A percentile compares a stretch with the other conserved stretches of the same genome.
Evolutionary conservation across 176 grass and related monocot species (phyloP).

Genomic region (Cocos nucifera): DNA sequence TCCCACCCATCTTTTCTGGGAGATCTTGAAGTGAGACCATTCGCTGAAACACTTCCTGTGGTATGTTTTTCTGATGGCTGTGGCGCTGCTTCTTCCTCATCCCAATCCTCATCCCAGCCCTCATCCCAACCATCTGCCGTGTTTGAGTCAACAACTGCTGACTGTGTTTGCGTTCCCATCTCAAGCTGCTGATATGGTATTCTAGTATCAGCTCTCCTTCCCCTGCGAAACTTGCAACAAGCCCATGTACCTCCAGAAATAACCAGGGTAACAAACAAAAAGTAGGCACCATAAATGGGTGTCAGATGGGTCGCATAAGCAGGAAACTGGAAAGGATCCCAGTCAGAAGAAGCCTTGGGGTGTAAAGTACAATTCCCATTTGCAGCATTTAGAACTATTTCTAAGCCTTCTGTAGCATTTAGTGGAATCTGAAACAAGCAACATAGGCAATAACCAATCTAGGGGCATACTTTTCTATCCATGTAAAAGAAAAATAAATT

Average conservation of each 20-base stretch:
- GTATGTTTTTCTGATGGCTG: slow-evolving; percentile 31
- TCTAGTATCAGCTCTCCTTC: slow-evolving; percentile 8
- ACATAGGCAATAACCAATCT: too few species aligned
- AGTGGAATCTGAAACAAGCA: slow-evolving; percentile 3
- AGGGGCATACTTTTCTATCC: too few species aligned
- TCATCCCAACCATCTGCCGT: slow-evolving; percentile 63
- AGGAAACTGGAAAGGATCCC: slow-evolving; percentile 40
- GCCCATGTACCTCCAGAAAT: slow-evolving; percentile 36
- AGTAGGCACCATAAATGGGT: slow-evolving; percentile 70
- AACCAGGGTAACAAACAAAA: slow-evolving; percentile 47
- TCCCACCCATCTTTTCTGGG: slow-evolving; percentile 78
- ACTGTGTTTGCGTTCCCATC: slow-evolving; percentile 43
- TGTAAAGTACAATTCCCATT: slow-evolving; percentile 31
- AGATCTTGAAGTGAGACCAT: slow-evolving; percentile 58
- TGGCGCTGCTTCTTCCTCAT: slow-evolving; percentile 64
- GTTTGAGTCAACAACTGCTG: slow-evolving; percentile 30
- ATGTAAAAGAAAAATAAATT: too few species aligned
- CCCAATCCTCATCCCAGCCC: slow-evolving; percentile 90
- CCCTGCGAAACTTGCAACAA: slow-evolving; percentile 62
- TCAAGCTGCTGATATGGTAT: slow-evolving; percentile 74
- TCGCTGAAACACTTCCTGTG: slow-evolving; percentile 31
- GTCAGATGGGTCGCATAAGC: slow-evolving; percentile 45
- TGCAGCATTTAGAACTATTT: slow-evolving; percentile 40
- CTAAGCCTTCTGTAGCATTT: slow-evolving; percentile 19
- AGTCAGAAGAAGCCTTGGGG: slow-evolving; percentile 38